Evolutionary conservation across 129 eudicot genomes (phyloP), one percentile per base, ranked within the genome.

Genomic region (Centrapalus pauciflorus): DNA sequence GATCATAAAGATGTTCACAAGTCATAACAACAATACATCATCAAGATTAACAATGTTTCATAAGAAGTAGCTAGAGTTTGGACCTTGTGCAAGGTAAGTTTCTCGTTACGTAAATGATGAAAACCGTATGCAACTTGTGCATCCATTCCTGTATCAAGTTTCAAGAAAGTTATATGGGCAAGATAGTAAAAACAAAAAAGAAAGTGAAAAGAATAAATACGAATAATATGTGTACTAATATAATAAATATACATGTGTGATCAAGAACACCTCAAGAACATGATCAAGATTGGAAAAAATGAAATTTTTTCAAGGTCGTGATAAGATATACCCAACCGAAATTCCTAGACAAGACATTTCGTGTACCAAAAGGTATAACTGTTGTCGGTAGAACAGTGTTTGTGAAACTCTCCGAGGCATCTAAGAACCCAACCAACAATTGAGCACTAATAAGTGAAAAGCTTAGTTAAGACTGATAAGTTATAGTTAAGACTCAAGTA

Each of bases 401-500:
- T 86, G 73, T 82, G 61, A 64, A 94, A 97, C 80, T 84, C 97
- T 19, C 90, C 96, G 7, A 94, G 84, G 70, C 97, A 86, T 7
- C 96, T 97, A 19, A 94, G 95, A 40, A 89, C 90, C 99, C 99
- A 94, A 34, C 99, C 99, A 13, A 94, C 99, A 1, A 97, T 89
- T 32, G n/a, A n/a, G n/a, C n/a, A n/a, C n/a, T n/a, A n/a, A n/a
- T n/a, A n/a, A n/a, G n/a, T n/a, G n/a, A n/a, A n/a, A n/a, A n/a
- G n/a, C n/a, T n/a, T n/a, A n/a, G n/a, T n/a, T n/a, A n/a, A n/a
- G n/a, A n/a, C n/a, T n/a, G n/a, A n/a, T n/a, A n/a, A n/a, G n/a
- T n/a, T n/a, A n/a, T n/a, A n/a, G n/a, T n/a, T n/a, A n/a, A n/a
- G n/a, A n/a, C n/a, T n/a, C n/a, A n/a, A n/a, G n/a, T n/a, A n/a